Percentiles rank a stretch among this genome's conserved stretches.
phyloP scores from a whole-genome alignment of 805 yeast species.

The Candida odintsovae region DNA sequence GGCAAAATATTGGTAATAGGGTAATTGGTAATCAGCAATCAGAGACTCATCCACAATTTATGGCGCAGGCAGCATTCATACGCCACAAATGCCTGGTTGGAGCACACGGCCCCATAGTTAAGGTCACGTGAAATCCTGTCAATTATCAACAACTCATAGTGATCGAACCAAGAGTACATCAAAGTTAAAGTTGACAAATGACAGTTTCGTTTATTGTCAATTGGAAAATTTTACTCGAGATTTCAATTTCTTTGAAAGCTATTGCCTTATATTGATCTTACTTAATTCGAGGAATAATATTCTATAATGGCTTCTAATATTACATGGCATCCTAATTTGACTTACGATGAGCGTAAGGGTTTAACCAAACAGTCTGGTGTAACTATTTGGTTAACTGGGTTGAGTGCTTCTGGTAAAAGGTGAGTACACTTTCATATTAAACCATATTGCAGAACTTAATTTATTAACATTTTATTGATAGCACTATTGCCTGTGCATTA shows the following conservation, averaged over 20 bases:
- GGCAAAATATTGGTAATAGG: too few relatives aligned
- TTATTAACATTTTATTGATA: slow-evolving; percentile 2
- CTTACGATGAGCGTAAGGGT: slow-evolving; percentile 71
- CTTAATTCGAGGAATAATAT: too few relatives aligned
- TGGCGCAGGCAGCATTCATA: background rate
- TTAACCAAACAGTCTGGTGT: slow-evolving; percentile 79
- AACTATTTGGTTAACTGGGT: slow-evolving; percentile 93
- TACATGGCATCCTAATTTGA: slow-evolving; percentile 91
- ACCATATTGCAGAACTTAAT: too few relatives aligned
- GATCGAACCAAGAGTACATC: background rate
- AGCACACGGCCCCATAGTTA: background rate
- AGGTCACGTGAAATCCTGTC: slow-evolving; percentile 26
- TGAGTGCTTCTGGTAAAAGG: slow-evolving; percentile 89
- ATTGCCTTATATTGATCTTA: too few relatives aligned
- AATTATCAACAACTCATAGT: slow-evolving; percentile 1
- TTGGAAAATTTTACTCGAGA: background rate
- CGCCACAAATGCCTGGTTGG: background rate
- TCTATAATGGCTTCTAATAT: slow-evolving; percentile 88
- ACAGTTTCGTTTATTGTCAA: background rate
- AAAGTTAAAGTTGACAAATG: background rate
- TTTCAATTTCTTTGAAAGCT: too few relatives aligned
- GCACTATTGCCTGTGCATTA: slow-evolving; percentile 87
- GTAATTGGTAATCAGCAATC: too few relatives aligned
- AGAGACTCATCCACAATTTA: slow-evolving; percentile 5
- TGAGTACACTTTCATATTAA: slow-evolving; percentile 3